Percentiles rank a stretch among this genome's conserved stretches.
These are phyloP conservation scores for Dactylellina parvicollis DNA, from an alignment of 2,329 filamentous ascomycete genomes.

Conservation along the genomic window DNA sequence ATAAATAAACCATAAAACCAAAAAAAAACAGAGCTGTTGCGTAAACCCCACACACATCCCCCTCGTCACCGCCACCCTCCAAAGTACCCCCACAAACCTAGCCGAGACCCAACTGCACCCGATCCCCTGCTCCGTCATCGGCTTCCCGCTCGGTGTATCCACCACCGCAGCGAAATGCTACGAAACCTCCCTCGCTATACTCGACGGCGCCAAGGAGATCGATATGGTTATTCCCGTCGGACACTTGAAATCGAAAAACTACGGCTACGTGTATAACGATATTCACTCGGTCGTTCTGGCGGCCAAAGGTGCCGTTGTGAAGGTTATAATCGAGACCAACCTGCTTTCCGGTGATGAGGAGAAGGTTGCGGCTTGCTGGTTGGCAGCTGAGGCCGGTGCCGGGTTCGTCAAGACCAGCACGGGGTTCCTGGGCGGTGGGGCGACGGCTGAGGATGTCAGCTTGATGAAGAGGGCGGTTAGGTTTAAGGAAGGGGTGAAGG, in stretches of 20 bases:
- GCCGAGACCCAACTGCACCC: slow-evolving; percentile 2
- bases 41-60: slow-evolving; percentile 55
- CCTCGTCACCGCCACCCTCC: slow-evolving; percentile 34
- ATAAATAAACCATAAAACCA: too few species aligned
- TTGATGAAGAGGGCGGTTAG: slow-evolving; percentile 57
- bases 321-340: slow-evolving; percentile 58
- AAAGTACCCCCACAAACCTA: neutral
- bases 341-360: slow-evolving; percentile 55
- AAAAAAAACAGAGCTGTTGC: slow-evolving; percentile 56
- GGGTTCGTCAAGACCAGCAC: slow-evolving; percentile 58
- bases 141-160: slow-evolving; percentile 57
- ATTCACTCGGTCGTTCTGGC: slow-evolving; percentile 55
- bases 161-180: slow-evolving; percentile 56
- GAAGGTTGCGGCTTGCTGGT: slow-evolving; percentile 57
- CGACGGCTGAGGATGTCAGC: slow-evolving; percentile 57
- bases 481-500: slow-evolving; percentile 55
- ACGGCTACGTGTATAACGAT: slow-evolving; percentile 55
- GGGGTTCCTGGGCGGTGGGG: slow-evolving; percentile 57
- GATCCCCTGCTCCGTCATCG: slow-evolving; percentile 55
- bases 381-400: slow-evolving; percentile 57
- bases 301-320: slow-evolving; percentile 55
- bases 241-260: slow-evolving; percentile 55
- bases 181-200: slow-evolving; percentile 56
- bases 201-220: slow-evolving; percentile 57
- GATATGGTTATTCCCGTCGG: slow-evolving; percentile 58